Evolutionary conservation across 2,329 filamentous ascomycete genomes (phyloP), one percentile per base, ranked within the genome.

Genomic region (Arthrobotrys sphaeroides): DNA sequence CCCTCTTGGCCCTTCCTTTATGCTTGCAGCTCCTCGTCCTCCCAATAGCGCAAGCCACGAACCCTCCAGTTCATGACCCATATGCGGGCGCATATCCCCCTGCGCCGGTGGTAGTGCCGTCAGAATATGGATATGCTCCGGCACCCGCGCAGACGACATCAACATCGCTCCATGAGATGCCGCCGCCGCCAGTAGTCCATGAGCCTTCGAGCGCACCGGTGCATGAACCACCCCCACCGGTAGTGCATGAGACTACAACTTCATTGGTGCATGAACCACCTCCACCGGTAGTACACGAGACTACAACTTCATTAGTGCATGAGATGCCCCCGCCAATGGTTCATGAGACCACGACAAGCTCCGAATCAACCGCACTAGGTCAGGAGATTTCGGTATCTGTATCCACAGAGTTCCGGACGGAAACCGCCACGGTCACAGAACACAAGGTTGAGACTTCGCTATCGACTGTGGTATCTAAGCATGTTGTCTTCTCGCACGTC

Each of bases 1-100:
- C 72, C 38, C 57, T 75, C 13, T 20, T 75, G 47, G 64, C 64
- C 49, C 67, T 77, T 22, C 60, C 66, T 13, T 59, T 76, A 38
- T 69, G 65, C 40, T 47, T 76, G 33, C 66, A 69, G 51, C 66
- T 72, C 20, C 53, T 70, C 5, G 65, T 62, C 36, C 36, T 70
- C 66, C 73, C 67, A 36, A 55, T 38, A 24, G 49, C 22, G 47
- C 40, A 57, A 53, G 66, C 73, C 26, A 67, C 59, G 31, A 7
- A 10, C 5, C 47, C 72, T 1, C 26, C 42, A 22, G 57, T 16
- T 53, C 24, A 28, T 18, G 47, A 72, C 40, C 60, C 61, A n/a
- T 66, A 49, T 5, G 59, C 62, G 6, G 42, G 43, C 22, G 38
- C 43, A 20, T 51, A 75, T 12, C 60, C 59, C 13, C 49, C 51